Evolutionary conservation across 208 protist genomes (phyloP).

Genomic region (Kentomonas sorsogonicus): DNA sequence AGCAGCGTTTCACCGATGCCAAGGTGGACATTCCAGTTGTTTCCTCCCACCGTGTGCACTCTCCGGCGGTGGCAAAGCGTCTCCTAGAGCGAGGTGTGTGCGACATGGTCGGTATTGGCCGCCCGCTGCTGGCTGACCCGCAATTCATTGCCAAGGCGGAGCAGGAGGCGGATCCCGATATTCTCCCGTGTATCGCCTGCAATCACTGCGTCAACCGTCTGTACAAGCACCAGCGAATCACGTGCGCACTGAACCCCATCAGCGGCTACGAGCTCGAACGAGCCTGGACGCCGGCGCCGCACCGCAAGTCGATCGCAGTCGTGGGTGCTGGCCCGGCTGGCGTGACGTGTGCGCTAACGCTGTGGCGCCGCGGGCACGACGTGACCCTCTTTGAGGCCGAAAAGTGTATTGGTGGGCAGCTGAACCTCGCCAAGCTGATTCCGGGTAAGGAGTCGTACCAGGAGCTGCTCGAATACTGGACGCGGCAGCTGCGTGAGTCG

Average conservation of each 20-base stretch:
- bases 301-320: constrained; percentile 79
- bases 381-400: constrained; percentile 87
- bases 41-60: constrained; percentile 90
- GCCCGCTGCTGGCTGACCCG: constrained; percentile 88
- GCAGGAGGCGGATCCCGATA: constrained; percentile 49
- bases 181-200: constrained; percentile 92
- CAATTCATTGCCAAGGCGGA: constrained; percentile 85
- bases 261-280: constrained; percentile 86
- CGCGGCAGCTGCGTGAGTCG: constrained; percentile 64
- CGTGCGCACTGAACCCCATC: constrained; percentile 90
- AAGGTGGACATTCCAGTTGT: constrained; percentile 70
- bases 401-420: constrained; percentile 83
- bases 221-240: constrained; percentile 83
- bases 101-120: constrained; percentile 88
- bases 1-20: constrained; percentile 34
- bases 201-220: constrained; percentile 93
- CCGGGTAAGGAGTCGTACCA: constrained; percentile 93
- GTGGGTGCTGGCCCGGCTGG: constrained; percentile 90
- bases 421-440: constrained; percentile 91
- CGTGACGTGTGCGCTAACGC: constrained; percentile 81
- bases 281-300: constrained; percentile 31
- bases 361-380: constrained; percentile 87
- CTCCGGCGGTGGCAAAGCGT: constrained; percentile 71
- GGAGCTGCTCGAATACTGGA: constrained; percentile 89
- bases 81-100: constrained; percentile 65